Percentiles rank a stretch among this genome's conserved stretches.
Conservation (phyloP, 148 eudicot genomes). For the Silene latifolia region DNA sequence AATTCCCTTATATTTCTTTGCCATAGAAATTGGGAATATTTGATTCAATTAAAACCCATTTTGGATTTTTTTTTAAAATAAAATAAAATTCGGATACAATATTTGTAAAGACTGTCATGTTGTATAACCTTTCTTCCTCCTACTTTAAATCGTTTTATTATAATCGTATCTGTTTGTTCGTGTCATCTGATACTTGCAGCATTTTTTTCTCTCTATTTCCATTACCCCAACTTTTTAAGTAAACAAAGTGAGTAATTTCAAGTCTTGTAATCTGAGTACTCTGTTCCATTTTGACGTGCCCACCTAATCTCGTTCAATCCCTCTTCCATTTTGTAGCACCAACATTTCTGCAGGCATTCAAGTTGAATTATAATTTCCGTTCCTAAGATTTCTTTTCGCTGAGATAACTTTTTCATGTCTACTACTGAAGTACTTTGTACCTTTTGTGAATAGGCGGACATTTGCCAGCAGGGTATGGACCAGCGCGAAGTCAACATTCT, state of each 20-base stretch:
- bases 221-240: background rate
- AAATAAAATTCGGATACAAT: no score
- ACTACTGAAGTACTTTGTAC: background rate
- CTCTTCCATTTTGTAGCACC: background rate
- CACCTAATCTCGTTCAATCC: background rate
- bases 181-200: no score
- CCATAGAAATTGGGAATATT: no score
- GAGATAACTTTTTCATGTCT: background rate
- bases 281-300: background rate
- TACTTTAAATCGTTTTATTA: background rate
- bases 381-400: background rate
- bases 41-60: no score
- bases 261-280: background rate
- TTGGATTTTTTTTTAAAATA: no score
- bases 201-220: background rate
- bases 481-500: conserved; percentile 88
- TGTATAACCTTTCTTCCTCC: background rate
- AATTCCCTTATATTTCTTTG: no score
- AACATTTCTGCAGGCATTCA: background rate
- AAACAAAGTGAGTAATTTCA: background rate
- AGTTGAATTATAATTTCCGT: background rate
- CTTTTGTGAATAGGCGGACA: conserved; percentile 65
- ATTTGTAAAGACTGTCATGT: background rate
- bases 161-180: background rate
- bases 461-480: conserved; percentile 93